Evolutionary conservation across 2,329 filamentous ascomycete species (phyloP), one percentile per base, ranked within the genome.

Genomic region (Pseudomassariella vexata): DNA sequence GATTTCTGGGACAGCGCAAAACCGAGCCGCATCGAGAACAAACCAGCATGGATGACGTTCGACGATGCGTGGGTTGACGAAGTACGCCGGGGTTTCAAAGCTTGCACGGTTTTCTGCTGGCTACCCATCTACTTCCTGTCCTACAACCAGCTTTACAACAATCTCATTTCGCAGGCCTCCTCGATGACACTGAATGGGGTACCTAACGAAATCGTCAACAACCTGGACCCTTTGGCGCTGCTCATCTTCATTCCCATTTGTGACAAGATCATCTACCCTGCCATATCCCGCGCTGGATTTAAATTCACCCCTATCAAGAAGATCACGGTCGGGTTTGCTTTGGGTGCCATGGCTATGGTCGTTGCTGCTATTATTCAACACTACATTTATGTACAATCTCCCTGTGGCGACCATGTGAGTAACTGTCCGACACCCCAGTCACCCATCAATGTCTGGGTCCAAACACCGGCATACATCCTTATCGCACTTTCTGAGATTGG

Each of bases 31-130:
- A 65, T 85, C 5, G 60, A 68, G 22, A 56, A 55, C 2, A 53
- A 66, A 41, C 83, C 83, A 0, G 24, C 34, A 0, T 89, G 82
- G 82, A 88, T 89, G 80, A 83, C 79, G 0, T 88, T 87, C 45
- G 84, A 90, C 40, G 85, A 90, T 45, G 75, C 76, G 32, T 90
- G 84, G 83, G 84, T 90, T 20, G 83, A 87, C 51, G 82, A 89
- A 52, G 77, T 88, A 29, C 68, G 69, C 32, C 79, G 83, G 57
- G 83, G 82, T 39, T 63, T 84, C 35, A 66, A 72, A 46, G 80
- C 81, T 35, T 85, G 80, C 63, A 68, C 73, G 42, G 82, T 86
- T 20, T 89, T 85, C 57, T 57, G 78, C 40, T 86, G 81, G 65
- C 72, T 79, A 35, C 81, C 82, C 24, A 68, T 79, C 42, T 77